phyloP scores from a whole-genome alignment of 352 stramenopile genomes.

The Globisporangium emineosum region DNA sequence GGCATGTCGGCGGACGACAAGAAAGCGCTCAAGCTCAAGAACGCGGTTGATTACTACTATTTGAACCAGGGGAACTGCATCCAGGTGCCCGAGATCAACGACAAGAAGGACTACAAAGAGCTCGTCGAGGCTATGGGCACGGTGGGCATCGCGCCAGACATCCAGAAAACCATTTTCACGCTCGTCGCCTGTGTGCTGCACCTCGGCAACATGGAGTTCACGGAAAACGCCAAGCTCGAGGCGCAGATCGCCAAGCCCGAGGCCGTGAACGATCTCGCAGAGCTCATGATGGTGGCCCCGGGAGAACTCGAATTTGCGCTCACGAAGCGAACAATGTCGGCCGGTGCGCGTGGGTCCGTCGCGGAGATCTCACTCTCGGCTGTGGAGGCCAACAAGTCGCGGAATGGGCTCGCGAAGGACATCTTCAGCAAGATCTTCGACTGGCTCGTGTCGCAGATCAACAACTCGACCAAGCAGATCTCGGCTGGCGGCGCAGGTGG shows the following conservation, averaged over 20 bases:
- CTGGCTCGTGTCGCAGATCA: slow-evolving; percentile 95
- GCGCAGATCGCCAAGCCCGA: slow-evolving; percentile 60
- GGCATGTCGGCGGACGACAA: slow-evolving; percentile 72
- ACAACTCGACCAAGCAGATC: slow-evolving; percentile 85
- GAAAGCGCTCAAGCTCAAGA: slow-evolving; percentile 78
- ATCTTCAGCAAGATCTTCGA: slow-evolving; percentile 97
- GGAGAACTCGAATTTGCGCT: slow-evolving; percentile 87
- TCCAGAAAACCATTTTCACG: slow-evolving; percentile 93
- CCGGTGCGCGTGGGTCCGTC: slow-evolving; percentile 78
- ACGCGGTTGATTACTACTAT: slow-evolving; percentile 90
- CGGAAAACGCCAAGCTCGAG: slow-evolving; percentile 84
- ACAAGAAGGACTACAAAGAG: slow-evolving; percentile 94
- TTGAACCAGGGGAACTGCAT: slow-evolving; percentile 94
- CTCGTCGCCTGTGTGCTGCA: slow-evolving; percentile 97
- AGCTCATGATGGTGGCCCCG: slow-evolving; percentile 84
- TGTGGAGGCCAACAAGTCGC: slow-evolving; percentile 79
- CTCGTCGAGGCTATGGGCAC: slow-evolving; percentile 91
- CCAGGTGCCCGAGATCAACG: slow-evolving; percentile 90
- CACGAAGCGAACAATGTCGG: slow-evolving; percentile 86
- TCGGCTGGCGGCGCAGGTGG: slow-evolving; percentile 20
- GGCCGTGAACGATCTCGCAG: slow-evolving; percentile 70
- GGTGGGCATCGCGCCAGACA: slow-evolving; percentile 85
- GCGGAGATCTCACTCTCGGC: slow-evolving; percentile 81
- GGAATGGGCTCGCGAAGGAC: slow-evolving; percentile 95
- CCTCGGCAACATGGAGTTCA: slow-evolving; percentile 95